phyloP scores from a whole-genome alignment of 148 eudicot genomes.

The Arctostaphylos glauca region DNA sequence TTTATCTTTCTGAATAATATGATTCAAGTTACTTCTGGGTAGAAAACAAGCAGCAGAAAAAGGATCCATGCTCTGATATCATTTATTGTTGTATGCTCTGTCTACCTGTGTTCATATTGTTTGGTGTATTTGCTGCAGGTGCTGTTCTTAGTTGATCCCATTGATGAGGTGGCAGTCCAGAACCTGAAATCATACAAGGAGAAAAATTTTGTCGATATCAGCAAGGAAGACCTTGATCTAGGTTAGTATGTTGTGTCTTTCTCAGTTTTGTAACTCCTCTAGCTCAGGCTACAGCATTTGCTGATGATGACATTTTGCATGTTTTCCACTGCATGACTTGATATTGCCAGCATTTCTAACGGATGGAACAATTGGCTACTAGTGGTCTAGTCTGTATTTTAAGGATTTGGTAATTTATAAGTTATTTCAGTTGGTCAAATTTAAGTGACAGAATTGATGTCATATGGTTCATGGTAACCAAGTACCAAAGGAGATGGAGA shows the following conservation, averaged over 20 bases:
- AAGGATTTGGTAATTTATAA: neutral
- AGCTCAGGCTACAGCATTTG: neutral
- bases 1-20: neutral
- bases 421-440: neutral
- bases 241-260: slow-evolving; percentile 45
- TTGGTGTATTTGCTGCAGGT: slow-evolving; percentile 49
- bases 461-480: neutral
- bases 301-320: neutral
- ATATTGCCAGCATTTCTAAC: neutral
- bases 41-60: neutral
- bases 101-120: neutral
- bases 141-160: slow-evolving; percentile 86
- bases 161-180: slow-evolving; percentile 91
- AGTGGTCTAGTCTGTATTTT: neutral
- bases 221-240: slow-evolving; percentile 93
- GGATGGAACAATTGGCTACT: neutral
- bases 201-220: slow-evolving; percentile 80
- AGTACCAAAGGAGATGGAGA: neutral
- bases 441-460: neutral
- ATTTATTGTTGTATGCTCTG: neutral
- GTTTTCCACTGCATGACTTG: neutral
- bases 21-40: neutral
- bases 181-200: slow-evolving; percentile 83
- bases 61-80: neutral
- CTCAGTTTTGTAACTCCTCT: neutral